Conservation (phyloP, 129 eudicot genomes). For the Saussurea involucrata region DNA sequence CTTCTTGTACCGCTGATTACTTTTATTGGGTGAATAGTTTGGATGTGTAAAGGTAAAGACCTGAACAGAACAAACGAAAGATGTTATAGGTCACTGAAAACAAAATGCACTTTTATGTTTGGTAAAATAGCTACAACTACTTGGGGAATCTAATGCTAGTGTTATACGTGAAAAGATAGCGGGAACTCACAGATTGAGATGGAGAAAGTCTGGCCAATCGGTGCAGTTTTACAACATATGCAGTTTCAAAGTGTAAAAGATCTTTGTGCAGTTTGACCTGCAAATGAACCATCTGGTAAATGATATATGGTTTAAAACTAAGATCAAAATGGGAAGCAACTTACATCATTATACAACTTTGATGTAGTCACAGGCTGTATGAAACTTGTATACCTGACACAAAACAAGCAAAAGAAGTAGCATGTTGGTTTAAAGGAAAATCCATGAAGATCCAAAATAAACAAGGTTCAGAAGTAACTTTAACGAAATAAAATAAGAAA, state of each 20-base stretch:
- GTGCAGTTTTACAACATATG: constrained; percentile 91
- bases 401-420: constrained; percentile 4
- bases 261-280: constrained; percentile 89
- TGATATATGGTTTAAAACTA: neutral
- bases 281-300: constrained; percentile 1
- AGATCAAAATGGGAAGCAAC: neutral
- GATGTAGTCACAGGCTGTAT: constrained; percentile 88
- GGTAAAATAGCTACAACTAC: neutral
- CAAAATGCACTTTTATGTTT: neutral
- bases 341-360: constrained; percentile 80
- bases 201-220: constrained; percentile 89
- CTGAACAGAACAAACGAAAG: constrained; percentile 27
- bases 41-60: constrained; percentile 93
- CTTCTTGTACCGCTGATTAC: constrained; percentile 83
- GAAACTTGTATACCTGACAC: constrained; percentile 84
- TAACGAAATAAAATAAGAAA: neutral
- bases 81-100: neutral
- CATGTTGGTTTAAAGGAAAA: neutral
- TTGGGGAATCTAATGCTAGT: neutral
- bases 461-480: no score
- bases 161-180: neutral
- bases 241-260: constrained; percentile 91
- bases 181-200: constrained; percentile 66
- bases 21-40: constrained; percentile 46
- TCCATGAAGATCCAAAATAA: neutral